phyloP scores from a whole-genome alignment of 208 protist species.

The Phytomonas sp. region DNA sequence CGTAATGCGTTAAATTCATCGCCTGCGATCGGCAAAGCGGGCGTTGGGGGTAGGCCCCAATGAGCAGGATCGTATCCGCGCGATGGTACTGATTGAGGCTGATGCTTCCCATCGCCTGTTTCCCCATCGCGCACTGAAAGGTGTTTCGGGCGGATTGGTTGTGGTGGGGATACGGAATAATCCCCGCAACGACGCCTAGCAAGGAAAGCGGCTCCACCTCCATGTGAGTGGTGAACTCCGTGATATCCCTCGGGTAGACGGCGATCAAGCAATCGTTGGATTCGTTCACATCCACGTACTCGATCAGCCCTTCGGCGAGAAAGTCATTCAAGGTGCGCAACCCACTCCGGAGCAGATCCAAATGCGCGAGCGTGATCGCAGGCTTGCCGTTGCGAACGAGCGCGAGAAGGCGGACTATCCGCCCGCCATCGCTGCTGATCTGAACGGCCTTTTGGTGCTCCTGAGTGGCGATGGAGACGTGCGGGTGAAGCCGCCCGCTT shows the following conservation, averaged over 20 bases:
- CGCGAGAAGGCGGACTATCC: slow-evolving; percentile 73
- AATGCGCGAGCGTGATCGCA: slow-evolving; percentile 47
- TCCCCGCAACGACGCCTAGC: slow-evolving; percentile 88
- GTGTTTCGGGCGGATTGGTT: slow-evolving; percentile 99
- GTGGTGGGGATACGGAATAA: slow-evolving; percentile 99
- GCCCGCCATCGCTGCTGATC: slow-evolving; percentile 83
- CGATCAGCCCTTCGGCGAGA: slow-evolving; percentile 90
- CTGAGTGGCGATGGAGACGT: slow-evolving; percentile 80
- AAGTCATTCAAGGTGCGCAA: slow-evolving; percentile 85
- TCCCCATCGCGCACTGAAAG: slow-evolving; percentile 99
- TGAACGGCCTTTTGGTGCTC: slow-evolving; percentile 71
- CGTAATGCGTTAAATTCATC: slow-evolving; percentile 94
- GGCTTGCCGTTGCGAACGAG: slow-evolving; percentile 51
- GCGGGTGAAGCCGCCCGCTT: slow-evolving; percentile 70
- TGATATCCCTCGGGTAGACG: slow-evolving; percentile 88
- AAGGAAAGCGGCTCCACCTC: slow-evolving; percentile 90
- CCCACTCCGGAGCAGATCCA: slow-evolving; percentile 43
- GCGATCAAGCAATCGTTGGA: slow-evolving; percentile 97
- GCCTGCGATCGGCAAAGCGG: slow-evolving; percentile 95
- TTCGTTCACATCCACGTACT: slow-evolving; percentile 99
- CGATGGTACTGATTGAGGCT: slow-evolving; percentile 93
- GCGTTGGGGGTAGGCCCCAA: slow-evolving; percentile 97
- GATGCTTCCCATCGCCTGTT: slow-evolving; percentile 97
- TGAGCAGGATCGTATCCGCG: slow-evolving; percentile 98
- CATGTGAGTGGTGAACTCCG: slow-evolving; percentile 85